A percentile compares a stretch with the other conserved stretches of the same genome.
These are phyloP conservation scores for Aegilops speltoides DNA, from an alignment of 176 grass and related monocot species.

Conservation along the genomic window DNA sequence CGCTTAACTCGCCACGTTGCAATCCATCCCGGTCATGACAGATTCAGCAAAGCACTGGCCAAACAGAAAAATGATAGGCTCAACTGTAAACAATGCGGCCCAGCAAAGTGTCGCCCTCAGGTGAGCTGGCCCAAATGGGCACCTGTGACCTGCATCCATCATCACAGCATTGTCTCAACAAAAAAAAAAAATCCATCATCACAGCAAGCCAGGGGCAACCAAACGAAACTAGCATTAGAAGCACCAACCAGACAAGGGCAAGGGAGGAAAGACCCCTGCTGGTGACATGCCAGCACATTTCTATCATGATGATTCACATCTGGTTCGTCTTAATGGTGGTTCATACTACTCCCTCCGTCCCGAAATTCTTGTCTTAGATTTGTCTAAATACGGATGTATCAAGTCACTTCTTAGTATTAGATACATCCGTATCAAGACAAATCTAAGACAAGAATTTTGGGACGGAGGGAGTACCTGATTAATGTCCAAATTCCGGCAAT, in stretches of 20 bases:
- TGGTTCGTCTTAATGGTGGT: neutral
- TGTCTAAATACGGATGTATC: too few species aligned
- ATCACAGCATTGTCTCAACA: too few species aligned
- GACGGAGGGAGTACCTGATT: neutral
- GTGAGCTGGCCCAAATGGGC: neutral
- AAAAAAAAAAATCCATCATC: constrained; percentile 23
- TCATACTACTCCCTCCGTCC: neutral
- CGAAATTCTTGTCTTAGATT: too few species aligned
- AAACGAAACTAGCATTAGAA: too few species aligned
- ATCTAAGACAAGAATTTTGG: too few species aligned
- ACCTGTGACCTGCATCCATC: neutral
- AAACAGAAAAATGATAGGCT: neutral
- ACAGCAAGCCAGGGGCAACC: neutral
- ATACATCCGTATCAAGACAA: too few species aligned
- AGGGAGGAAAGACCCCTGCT: neutral
- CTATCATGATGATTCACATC: neutral
- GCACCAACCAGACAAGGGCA: neutral
- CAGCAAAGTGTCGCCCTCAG: neutral
- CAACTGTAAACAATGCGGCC: neutral
- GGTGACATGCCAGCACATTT: neutral
- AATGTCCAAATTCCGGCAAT: neutral
- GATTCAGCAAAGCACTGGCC: neutral
- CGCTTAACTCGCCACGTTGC: neutral
- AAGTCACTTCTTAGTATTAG: too few species aligned
- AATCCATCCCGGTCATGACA: neutral